Evolutionary conservation across 441 rosid species (phyloP).

Genomic region (Flueggea neowawraea): DNA sequence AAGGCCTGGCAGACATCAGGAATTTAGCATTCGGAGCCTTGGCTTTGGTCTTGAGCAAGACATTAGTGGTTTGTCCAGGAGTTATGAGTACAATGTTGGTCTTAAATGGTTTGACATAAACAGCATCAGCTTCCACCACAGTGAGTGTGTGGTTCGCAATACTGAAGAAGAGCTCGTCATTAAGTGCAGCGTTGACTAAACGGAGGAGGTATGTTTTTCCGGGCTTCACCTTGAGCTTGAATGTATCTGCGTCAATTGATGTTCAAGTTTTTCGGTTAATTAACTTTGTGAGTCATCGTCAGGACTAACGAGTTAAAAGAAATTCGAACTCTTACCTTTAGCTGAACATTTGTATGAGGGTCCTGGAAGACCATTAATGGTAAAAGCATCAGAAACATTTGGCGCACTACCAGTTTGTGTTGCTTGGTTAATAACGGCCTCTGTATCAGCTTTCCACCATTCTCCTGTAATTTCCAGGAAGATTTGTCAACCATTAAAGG

Average conservation of each 20-base stretch:
- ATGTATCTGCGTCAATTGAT: conserved; percentile 33
- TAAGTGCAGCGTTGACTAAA: conserved; percentile 49
- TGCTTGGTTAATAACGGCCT: conserved; percentile 51
- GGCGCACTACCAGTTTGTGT: conserved; percentile 62
- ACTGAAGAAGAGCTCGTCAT: conserved; percentile 73
- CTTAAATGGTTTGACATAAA: conserved; percentile 66
- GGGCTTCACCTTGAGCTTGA: conserved; percentile 42
- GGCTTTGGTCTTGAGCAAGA: conserved; percentile 52
- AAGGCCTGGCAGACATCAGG: conserved; percentile 63
- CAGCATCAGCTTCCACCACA: conserved; percentile 72
- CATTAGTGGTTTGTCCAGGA: conserved; percentile 77
- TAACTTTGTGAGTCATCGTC: too few species aligned
- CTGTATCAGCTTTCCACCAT: conserved; percentile 76
- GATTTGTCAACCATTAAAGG: too few species aligned
- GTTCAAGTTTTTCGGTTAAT: neutral
- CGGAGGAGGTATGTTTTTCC: conserved; percentile 50
- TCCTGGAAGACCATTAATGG: conserved; percentile 72
- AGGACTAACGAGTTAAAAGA: neutral
- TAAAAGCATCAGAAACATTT: conserved; percentile 69
- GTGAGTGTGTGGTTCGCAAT: conserved; percentile 64
- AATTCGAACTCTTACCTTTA: conserved; percentile 28
- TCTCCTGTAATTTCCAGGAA: conserved; percentile 39
- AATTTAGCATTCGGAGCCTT: conserved; percentile 42
- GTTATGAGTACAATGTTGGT: conserved; percentile 38
- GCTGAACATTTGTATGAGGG: conserved; percentile 66